phyloP scores from a whole-genome alignment of 306 rosid species.

The Carpinus viminea region DNA sequence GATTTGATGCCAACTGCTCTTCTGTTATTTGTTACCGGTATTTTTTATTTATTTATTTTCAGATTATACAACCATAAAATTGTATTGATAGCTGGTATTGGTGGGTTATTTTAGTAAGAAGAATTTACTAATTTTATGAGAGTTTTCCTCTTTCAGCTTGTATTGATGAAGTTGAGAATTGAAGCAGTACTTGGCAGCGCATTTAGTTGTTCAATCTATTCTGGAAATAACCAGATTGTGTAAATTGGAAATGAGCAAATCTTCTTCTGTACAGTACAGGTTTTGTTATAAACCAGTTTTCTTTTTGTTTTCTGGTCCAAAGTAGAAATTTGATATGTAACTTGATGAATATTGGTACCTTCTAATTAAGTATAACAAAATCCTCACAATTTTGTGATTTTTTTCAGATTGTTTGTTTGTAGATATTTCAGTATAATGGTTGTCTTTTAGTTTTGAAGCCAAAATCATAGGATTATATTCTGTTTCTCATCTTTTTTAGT shows the following conservation, averaged over 20 bases:
- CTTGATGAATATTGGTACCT: no score
- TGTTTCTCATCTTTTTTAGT: no score
- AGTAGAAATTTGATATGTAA: background rate
- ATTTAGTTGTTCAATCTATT: background rate
- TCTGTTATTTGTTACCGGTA: background rate
- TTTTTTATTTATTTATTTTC: background rate
- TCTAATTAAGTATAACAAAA: no score
- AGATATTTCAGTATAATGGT: no score
- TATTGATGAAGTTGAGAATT: background rate
- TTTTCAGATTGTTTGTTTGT: no score
- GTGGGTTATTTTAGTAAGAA: background rate
- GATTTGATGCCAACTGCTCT: background rate
- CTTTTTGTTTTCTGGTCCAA: background rate
- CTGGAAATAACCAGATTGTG: background rate
- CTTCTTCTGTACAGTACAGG: background rate
- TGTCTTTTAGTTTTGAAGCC: no score
- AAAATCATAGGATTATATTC: no score
- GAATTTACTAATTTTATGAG: background rate
- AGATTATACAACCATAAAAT: background rate
- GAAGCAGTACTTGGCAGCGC: slow-evolving; percentile 6
- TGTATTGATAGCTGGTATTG: background rate
- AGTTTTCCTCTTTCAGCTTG: slow-evolving; percentile 10
- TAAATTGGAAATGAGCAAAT: background rate
- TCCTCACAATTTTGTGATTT: no score
- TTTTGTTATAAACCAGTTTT: background rate